These are phyloP conservation scores for Saturnispora halmiae DNA, from an alignment of 805 yeast species.

Conservation along the genomic window DNA sequence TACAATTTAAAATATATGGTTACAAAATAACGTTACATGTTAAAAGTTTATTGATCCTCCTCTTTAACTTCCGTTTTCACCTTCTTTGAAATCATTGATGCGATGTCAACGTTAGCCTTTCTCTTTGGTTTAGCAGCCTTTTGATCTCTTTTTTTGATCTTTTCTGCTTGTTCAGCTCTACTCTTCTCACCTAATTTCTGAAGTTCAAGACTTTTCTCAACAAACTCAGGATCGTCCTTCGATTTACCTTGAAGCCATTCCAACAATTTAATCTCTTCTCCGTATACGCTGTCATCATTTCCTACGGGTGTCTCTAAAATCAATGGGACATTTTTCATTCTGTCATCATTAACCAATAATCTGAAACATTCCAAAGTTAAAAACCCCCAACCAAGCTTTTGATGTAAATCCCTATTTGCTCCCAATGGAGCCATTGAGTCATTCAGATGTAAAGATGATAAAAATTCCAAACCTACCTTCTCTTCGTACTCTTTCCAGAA, in stretches of 20 bases:
- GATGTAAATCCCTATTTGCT: slow-evolving; percentile 87
- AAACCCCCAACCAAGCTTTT: slow-evolving; percentile 81
- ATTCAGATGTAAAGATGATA: slow-evolving; percentile 78
- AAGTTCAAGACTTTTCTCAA: slow-evolving; percentile 40
- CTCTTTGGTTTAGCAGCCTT: slow-evolving; percentile 20
- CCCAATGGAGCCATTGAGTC: slow-evolving; percentile 93
- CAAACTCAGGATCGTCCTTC: slow-evolving; percentile 46
- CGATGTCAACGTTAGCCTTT: slow-evolving; percentile 18
- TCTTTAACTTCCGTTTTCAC: slow-evolving; percentile 11
- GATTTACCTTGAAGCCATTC: slow-evolving; percentile 67
- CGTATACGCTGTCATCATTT: slow-evolving; percentile 59
- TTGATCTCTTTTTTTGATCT: slow-evolving; percentile 48
- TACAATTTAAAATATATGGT: too few relatives aligned
- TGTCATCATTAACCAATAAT: slow-evolving; percentile 57
- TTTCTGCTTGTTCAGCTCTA: slow-evolving; percentile 57
- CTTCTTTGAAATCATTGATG: slow-evolving; percentile 20
- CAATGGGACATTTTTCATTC: slow-evolving; percentile 62
- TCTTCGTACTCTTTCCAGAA: slow-evolving; percentile 76
- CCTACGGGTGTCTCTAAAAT: slow-evolving; percentile 78
- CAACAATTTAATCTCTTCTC: slow-evolving; percentile 71
- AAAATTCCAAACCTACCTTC: slow-evolving; percentile 62
- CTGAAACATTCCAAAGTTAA: slow-evolving; percentile 81
- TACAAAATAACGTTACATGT: background rate
- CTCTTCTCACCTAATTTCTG: slow-evolving; percentile 56
- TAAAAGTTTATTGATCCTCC: background rate